Base-by-base conservation (phyloP, 2,329 filamentous ascomycete genomes). In the Alternaria angustiovoidea region DNA sequence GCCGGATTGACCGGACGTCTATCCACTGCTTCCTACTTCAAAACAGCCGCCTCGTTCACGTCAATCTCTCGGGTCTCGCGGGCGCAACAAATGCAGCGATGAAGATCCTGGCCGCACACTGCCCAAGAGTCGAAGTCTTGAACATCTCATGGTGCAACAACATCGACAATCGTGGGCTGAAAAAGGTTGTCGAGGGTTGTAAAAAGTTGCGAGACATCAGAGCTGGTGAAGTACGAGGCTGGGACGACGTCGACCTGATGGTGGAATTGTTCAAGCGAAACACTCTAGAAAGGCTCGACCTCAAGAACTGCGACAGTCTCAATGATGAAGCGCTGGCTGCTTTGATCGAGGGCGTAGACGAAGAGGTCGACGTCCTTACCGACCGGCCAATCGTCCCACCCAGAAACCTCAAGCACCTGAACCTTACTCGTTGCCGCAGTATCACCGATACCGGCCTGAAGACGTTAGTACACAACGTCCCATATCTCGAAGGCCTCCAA, bases 111-210 rank as follows among this genome's bases (percentile, higher is more conserved):
- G 89, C 92, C 1, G 85, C 90, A 54, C 89, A 90, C 39, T 98
- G 94, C 70, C 88, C 89, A 1, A 88, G 90, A 49, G 83, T 99
- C n/a, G 89, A 96, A 77, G 85, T 87, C 56, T 85, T 98, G 66
- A 96, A 97, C 71, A 87, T 98, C 20, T 96, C 93, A 0, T 98
- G 94, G 93, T 99, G 95, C 81, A 89, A 89, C 66, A 90, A 93
- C 62, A 88, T 97, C 74, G 90, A 95, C 72, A 90, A 92, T 8
- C 83, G 86, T 12, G 94, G 93, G 5, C 81, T 98, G 54, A 87
- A 85, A 64, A 86, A 86, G 52, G 85, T 99, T 2, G 81, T 97
- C 1, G 83, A 90, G 61, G 86, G 86, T 2, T 98, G 95, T 72
- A 83, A 85, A 0, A 88, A 84, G 54, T 81, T 99, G 55, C 90